Conservation (phyloP, 805 yeast species). For the Saturnispora zaruensis region DNA sequence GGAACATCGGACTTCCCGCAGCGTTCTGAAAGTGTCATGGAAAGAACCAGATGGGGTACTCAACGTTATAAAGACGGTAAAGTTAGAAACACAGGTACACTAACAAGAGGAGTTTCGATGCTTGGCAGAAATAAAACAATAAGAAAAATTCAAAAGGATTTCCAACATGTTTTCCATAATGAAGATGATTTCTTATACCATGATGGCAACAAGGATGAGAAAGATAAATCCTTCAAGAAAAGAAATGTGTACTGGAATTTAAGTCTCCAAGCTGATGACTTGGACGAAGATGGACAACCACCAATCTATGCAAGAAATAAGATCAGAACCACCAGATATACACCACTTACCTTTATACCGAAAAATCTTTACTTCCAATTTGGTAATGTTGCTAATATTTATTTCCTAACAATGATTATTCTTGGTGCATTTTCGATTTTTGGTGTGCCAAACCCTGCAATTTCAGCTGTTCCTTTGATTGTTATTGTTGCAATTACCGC, state of each 20-base stretch:
- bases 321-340: constrained; percentile 90
- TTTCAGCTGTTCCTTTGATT: constrained; percentile 70
- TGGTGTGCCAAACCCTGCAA: constrained; percentile 73
- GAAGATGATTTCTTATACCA: constrained; percentile 22
- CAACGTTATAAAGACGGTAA: constrained; percentile 66
- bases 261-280: constrained; percentile 47
- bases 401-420: constrained; percentile 71
- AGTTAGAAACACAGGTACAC: constrained; percentile 30
- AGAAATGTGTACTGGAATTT: constrained; percentile 54
- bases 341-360: constrained; percentile 83
- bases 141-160: constrained; percentile 14
- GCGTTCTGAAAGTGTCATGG: constrained; percentile 46
- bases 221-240: constrained; percentile 22
- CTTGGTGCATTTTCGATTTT: constrained; percentile 71
- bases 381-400: constrained; percentile 81
- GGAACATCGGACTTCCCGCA: constrained; percentile 19
- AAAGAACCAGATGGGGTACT: constrained; percentile 87
- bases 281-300: constrained; percentile 49
- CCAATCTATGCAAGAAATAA: constrained; percentile 76
- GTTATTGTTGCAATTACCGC: constrained; percentile 72
- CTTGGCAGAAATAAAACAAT: constrained; percentile 51
- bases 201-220: constrained; percentile 25
- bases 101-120: constrained; percentile 10
- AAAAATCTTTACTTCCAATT: constrained; percentile 76
- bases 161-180: constrained; percentile 15